A percentile compares a stretch with the other conserved stretches of the same genome.
Evolutionary conservation across 1,139 yeast genomes (phyloP).

Genomic region (Nakaseomyces bracarensis): DNA sequence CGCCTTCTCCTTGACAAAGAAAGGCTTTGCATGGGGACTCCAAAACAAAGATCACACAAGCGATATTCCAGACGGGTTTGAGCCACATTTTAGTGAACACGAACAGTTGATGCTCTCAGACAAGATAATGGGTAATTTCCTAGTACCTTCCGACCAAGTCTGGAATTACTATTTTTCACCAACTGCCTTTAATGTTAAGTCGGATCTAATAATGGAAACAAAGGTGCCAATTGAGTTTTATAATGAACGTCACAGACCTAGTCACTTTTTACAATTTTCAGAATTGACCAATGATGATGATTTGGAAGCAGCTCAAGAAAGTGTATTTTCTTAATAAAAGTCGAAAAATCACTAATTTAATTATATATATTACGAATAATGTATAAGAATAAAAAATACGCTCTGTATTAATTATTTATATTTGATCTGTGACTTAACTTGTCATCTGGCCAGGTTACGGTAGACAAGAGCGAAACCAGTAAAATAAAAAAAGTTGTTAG

Average conservation of each 20-base stretch:
- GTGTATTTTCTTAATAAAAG: conserved; percentile 65
- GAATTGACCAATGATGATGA: conserved; percentile 52
- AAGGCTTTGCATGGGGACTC: conserved; percentile 75
- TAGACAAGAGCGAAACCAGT: too few species aligned
- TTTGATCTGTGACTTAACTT: too few species aligned
- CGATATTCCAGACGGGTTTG: conserved; percentile 54
- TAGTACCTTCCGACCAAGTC: conserved; percentile 75
- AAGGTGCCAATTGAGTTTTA: conserved; percentile 80
- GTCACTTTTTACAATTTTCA: conserved; percentile 71
- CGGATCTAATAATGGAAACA: conserved; percentile 55
- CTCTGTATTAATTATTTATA: too few species aligned
- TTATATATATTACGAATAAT: too few species aligned
- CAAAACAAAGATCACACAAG: conserved; percentile 44
- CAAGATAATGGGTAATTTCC: conserved; percentile 67
- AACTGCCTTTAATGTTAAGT: conserved; percentile 62
- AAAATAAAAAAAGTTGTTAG: too few species aligned
- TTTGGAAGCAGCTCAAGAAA: conserved; percentile 65
- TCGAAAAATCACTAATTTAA: too few species aligned
- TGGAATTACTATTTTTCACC: conserved; percentile 95
- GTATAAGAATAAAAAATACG: too few species aligned
- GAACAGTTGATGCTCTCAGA: conserved; percentile 73
- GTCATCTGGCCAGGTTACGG: too few species aligned
- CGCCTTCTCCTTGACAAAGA: conserved; percentile 51
- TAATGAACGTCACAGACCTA: conserved; percentile 79
- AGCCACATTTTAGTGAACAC: conserved; percentile 48